phyloP scores from a whole-genome alignment of 805 yeast genomes.

The Nakazawaea holstii region DNA sequence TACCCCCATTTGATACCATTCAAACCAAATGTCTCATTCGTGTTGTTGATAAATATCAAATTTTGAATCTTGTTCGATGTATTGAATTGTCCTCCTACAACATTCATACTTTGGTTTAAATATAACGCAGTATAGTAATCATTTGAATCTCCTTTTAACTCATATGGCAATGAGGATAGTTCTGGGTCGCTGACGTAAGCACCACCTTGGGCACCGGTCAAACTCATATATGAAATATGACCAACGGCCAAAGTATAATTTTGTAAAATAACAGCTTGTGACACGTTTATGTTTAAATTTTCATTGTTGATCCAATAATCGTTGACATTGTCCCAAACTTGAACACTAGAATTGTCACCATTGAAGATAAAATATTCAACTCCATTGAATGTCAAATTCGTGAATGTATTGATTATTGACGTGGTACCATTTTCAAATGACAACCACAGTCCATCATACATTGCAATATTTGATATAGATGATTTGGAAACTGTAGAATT shows the following conservation, averaged over 20 bases:
- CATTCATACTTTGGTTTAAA: conserved; percentile 43
- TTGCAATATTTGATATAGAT: conserved; percentile 29
- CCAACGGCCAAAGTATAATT: conserved; percentile 16
- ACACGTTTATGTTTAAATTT: conserved; percentile 24
- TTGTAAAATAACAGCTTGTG: conserved; percentile 17
- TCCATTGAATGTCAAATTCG: conserved; percentile 31
- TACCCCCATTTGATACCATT: conserved; percentile 16
- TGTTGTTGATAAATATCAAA: conserved; percentile 17
- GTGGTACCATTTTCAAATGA: conserved; percentile 31
- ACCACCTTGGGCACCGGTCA: conserved; percentile 24
- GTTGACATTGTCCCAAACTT: conserved; percentile 37
- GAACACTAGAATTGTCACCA: conserved; percentile 17
- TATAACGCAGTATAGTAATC: conserved; percentile 31
- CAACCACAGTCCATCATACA: conserved; percentile 36
- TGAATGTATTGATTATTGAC: conserved; percentile 17
- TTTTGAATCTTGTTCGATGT: conserved; percentile 14
- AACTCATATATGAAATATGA: conserved; percentile 14
- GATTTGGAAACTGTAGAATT: conserved; percentile 22
- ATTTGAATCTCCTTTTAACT: conserved; percentile 16
- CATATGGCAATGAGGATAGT: conserved; percentile 21
- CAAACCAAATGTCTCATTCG: conserved; percentile 8
- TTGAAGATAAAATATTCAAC: conserved; percentile 38
- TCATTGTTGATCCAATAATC: conserved; percentile 26
- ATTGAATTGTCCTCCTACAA: conserved; percentile 56
- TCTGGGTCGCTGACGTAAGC: conserved; percentile 23